Conservation (phyloP, 169 alveolate genomes). For the Pseudocohnilembus persalinus region DNA sequence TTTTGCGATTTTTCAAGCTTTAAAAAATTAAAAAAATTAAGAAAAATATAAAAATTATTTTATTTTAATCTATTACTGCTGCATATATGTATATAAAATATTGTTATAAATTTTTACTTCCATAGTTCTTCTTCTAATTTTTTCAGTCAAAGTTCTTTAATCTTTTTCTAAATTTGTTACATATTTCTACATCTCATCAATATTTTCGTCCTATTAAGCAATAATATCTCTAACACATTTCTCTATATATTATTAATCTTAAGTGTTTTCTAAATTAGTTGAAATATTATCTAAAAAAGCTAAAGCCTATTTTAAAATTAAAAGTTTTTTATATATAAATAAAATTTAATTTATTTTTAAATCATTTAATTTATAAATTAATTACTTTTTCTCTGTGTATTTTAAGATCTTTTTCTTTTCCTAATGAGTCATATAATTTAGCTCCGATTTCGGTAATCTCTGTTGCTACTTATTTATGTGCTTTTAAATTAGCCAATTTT, state of each 20-base stretch:
- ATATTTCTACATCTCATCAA: slow-evolving; percentile 74
- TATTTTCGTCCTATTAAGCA: slow-evolving; percentile 67
- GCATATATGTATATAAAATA: no score
- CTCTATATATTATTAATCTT: slow-evolving; percentile 76
- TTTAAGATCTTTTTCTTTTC: slow-evolving; percentile 74
- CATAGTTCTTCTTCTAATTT: slow-evolving; percentile 62
- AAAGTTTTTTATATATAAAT: background rate
- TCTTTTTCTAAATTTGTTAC: slow-evolving; percentile 76
- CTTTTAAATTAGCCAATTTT: slow-evolving; percentile 62
- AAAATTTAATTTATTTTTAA: background rate
- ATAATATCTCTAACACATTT: slow-evolving; percentile 72
- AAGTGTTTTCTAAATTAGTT: slow-evolving; percentile 66
- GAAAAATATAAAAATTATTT: no score
- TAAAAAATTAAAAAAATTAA: no score
- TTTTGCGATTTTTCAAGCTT: slow-evolving; percentile 78
- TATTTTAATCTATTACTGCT: no score
- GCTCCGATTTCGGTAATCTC: slow-evolving; percentile 78
- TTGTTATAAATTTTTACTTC: no score
- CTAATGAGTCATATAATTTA: slow-evolving; percentile 71
- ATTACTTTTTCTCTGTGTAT: slow-evolving; percentile 58
- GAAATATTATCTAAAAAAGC: slow-evolving; percentile 79
- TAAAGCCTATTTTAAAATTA: slow-evolving; percentile 57
- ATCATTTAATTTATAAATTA: no score
- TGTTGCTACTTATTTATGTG: slow-evolving; percentile 61
- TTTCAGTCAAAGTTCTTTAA: slow-evolving; percentile 65